Conservation (phyloP, 148 eudicot genomes). For the Chenopodium quinoa region DNA sequence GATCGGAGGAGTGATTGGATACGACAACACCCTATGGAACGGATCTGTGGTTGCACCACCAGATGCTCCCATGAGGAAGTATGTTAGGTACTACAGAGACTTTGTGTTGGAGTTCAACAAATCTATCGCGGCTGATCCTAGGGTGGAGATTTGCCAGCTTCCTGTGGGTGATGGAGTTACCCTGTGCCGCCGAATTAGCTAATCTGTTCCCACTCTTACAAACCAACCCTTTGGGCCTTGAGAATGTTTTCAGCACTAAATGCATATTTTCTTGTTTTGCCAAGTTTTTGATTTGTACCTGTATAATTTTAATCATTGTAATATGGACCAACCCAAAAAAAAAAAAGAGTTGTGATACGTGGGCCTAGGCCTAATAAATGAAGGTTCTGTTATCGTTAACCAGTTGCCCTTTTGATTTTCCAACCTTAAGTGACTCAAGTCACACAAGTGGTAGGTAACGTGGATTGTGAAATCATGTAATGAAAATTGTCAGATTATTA, state of each 20-base stretch:
- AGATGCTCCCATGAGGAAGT: conserved; percentile 67
- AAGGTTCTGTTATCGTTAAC: neutral
- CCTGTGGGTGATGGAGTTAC: conserved; percentile 73
- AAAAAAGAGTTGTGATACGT: neutral
- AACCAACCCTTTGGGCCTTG: neutral
- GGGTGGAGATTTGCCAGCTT: conserved; percentile 72
- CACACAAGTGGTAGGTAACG: neutral
- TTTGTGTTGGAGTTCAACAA: conserved; percentile 68
- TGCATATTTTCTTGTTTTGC: neutral
- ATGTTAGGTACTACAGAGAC: conserved; percentile 63
- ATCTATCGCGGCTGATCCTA: conserved; percentile 57
- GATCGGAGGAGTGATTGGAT: conserved; percentile 65
- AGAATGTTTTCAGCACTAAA: neutral
- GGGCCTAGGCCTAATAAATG: conserved; percentile 8
- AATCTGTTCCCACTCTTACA: conserved; percentile 4
- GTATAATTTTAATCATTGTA: neutral
- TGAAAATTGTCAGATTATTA: neutral
- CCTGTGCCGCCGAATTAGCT: conserved; percentile 60
- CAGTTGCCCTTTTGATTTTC: neutral
- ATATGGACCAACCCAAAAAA: neutral
- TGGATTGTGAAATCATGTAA: neutral
- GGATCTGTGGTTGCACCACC: conserved; percentile 63
- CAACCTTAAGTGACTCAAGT: neutral
- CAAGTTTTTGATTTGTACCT: neutral
- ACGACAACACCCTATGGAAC: conserved; percentile 81